Evolutionary conservation across 495 filamentous ascomycete species (phyloP), one percentile per base, ranked within the genome.

Genomic region (Friedmanniomyces simplex): DNA sequence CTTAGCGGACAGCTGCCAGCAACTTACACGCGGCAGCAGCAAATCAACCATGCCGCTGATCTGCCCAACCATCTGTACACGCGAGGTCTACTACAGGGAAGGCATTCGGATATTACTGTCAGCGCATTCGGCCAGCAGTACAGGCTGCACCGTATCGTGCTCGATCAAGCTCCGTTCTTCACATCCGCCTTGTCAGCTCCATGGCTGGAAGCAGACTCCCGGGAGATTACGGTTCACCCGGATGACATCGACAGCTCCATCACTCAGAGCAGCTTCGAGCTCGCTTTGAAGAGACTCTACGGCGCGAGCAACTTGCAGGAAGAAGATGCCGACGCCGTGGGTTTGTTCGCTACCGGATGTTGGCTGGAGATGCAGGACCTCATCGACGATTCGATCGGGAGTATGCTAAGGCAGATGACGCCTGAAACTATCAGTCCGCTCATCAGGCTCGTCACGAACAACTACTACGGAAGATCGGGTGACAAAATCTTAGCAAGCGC

Each of bases 321-420:
- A 59, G 79, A 81, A 61, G 77, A 81, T 49, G 67, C 63, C 22
- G 73, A 82, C 54, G 79, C 79, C 13, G 66, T 82, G 53, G 74
- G 77, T 10, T 68, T 82, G n/a, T 77, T 82, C 57, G 80, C 79
- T 20, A 77, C 77, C 6, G 79, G 74, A 10, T 80, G 78, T 57
- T 82, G 78, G 76, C 64, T 82, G 2, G 79, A 82, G 54, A 79
- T 82, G 71, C 74, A 78, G 26, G 79, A 82, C 54, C 67, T 82
- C 39, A 71, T 80, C 16, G 76, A 82, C n/a, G 69, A 72, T 18
- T 76, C 77, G 58, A 76, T 80, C 24, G 73, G 74, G 4, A 72
- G 75, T 12, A 73, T 82, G 36, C 68, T 82, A 10, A 72, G 77
- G 25, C 77, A 80, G 55, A 75, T 82, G 72, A 70, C 57, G 34